phyloP scores from a whole-genome alignment of 306 rosid species.

The Dryas alaskensis region DNA sequence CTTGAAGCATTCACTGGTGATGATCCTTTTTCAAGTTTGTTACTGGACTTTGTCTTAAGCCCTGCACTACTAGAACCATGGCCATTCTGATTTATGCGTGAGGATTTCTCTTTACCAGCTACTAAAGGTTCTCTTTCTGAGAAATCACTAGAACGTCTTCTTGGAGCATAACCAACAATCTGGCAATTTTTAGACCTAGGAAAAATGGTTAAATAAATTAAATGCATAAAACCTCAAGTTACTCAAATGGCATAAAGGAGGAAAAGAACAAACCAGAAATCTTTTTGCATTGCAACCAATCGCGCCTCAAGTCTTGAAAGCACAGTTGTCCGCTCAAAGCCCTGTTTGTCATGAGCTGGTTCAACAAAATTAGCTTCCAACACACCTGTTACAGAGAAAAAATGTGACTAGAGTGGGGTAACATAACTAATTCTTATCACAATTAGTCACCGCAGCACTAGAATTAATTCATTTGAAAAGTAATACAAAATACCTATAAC shows the following conservation, averaged over 20 bases:
- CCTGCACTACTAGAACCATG: conserved; percentile 14
- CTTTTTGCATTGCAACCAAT: conserved; percentile 67
- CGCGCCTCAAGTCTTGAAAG: conserved; percentile 71
- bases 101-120: conserved; percentile 17
- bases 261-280: conserved; percentile 55
- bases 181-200: conserved; percentile 60
- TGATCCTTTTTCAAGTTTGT: conserved; percentile 21
- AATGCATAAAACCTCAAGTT: neutral
- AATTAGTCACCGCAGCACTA: neutral
- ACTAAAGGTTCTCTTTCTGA: conserved; percentile 36
- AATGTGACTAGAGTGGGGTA: neutral
- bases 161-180: conserved; percentile 68
- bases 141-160: conserved; percentile 20
- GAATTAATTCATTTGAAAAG: neutral
- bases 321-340: conserved; percentile 84
- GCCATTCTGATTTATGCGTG: conserved; percentile 12
- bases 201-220: neutral
- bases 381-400: conserved; percentile 51
- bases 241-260: neutral
- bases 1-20: neutral
- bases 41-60: neutral
- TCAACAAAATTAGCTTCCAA: conserved; percentile 96
- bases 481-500: conserved; percentile 58
- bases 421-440: neutral
- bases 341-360: conserved; percentile 96